phyloP scores from a whole-genome alignment of 116 monocot species.

The Trichopus zeylanicus region DNA sequence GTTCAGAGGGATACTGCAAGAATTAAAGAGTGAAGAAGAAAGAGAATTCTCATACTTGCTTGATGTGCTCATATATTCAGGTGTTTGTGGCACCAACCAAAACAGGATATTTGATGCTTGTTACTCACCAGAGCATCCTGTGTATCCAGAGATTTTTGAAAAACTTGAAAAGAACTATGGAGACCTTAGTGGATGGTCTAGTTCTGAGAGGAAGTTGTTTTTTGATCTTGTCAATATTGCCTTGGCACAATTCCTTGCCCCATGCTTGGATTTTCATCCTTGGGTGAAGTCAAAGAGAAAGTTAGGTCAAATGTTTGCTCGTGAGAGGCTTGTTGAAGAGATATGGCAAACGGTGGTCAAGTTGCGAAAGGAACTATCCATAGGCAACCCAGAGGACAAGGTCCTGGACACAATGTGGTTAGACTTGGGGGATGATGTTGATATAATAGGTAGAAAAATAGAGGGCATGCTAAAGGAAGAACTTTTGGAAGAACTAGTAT shows the following conservation, averaged over 20 bases:
- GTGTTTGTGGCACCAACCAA: slow-evolving; percentile 11
- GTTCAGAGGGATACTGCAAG: slow-evolving; percentile 10
- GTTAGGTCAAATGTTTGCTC: background rate
- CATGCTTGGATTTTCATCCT: slow-evolving; percentile 11
- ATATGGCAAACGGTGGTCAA: slow-evolving; percentile 42
- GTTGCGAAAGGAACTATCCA: slow-evolving; percentile 13
- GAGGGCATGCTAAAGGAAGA: slow-evolving; percentile 44
- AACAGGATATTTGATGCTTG: slow-evolving; percentile 17
- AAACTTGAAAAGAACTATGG: slow-evolving; percentile 61
- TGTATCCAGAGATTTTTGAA: slow-evolving; percentile 31
- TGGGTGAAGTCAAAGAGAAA: slow-evolving; percentile 13
- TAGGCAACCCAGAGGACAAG: slow-evolving; percentile 14
- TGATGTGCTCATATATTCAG: slow-evolving; percentile 45
- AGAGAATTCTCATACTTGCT: slow-evolving; percentile 69
- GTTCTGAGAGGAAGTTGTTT: slow-evolving; percentile 61
- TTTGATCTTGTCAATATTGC: slow-evolving; percentile 64
- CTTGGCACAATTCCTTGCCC: slow-evolving; percentile 21
- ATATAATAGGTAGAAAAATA: slow-evolving; percentile 37
- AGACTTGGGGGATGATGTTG: slow-evolving; percentile 27
- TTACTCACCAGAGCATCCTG: slow-evolving; percentile 20
- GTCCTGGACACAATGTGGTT: slow-evolving; percentile 33
- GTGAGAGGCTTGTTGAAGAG: slow-evolving; percentile 40
- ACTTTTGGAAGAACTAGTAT: slow-evolving; percentile 51
- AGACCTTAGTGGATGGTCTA: slow-evolving; percentile 30
- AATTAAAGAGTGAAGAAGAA: slow-evolving; percentile 49